Conservation (phyloP, 176 grass and related monocot species). For the Alopecurus myosuroides region DNA sequence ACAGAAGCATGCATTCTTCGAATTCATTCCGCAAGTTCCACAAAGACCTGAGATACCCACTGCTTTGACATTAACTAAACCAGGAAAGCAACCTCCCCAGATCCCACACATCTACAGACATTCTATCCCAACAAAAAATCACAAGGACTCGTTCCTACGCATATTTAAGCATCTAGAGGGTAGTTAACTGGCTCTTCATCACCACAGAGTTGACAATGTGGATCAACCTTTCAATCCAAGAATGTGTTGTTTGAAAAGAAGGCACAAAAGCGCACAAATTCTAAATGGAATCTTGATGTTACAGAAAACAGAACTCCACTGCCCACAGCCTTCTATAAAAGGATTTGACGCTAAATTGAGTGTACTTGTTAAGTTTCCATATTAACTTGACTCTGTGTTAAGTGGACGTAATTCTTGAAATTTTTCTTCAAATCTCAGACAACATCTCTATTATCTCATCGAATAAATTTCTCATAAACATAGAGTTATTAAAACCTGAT, state of each 20-base stretch:
- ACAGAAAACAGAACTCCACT: background rate
- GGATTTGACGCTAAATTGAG: background rate
- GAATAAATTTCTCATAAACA: background rate
- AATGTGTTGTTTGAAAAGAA: background rate
- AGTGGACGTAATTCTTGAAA: background rate
- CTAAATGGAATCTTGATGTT: background rate
- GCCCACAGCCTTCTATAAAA: background rate
- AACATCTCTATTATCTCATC: background rate
- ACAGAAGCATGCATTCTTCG: too few species aligned
- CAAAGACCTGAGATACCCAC: too few species aligned
- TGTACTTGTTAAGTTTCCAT: background rate
- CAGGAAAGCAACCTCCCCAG: too few species aligned
- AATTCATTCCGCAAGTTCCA: too few species aligned
- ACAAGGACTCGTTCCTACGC: too few species aligned
- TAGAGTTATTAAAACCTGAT: background rate
- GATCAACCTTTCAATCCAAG: background rate
- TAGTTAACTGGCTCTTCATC: too few species aligned
- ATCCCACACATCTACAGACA: too few species aligned
- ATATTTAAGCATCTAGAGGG: too few species aligned
- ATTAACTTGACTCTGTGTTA: background rate
- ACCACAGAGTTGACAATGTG: background rate
- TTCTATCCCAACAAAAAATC: too few species aligned
- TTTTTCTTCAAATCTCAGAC: background rate
- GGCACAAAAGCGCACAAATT: background rate
- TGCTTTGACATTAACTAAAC: too few species aligned